Evolutionary conservation across 2,329 filamentous ascomycete species (phyloP), one percentile per base, ranked within the genome.

Genomic region (Coniella vitis): DNA sequence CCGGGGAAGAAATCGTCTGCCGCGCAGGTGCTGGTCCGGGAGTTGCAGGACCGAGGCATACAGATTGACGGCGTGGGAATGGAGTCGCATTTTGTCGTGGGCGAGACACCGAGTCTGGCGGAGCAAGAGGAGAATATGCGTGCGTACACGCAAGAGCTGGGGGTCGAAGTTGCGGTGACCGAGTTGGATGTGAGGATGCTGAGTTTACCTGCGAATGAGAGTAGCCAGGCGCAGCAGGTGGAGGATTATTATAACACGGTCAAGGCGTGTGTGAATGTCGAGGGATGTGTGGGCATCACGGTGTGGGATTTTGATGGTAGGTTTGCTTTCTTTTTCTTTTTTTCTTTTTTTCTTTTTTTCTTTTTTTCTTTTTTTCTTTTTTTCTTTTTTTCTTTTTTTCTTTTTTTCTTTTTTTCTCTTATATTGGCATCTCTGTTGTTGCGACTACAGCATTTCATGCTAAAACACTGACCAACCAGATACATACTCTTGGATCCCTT

Each of bases 21-120:
- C 1, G 69, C 69, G 0, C 55, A 66, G 17, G 58, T 67, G 19
- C 68, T 78, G 22, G 66, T 78, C 36, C 59, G 65, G 49, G 64
- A 68, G 41, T 55, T 77, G 19, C 63, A 70, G 53, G 58, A 65
- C 3, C 68, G 70, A 2, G 72, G 75, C 7, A 66, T 73, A 21
- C 71, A 71, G 38, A 78, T 84, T 52, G 76, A 84, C 52, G 79
- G 80, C 45, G 70, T 84, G 2, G 80, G 81, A 7, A 67, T 83
- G 57, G 78, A 84, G 60, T 71, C 69, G 1, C 81, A 84, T 60
- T 70, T 83, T 45, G 73, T 76, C 39, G 74, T 74, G 3, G 75
- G 78, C 52, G 57, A 61, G 4, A 69, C 74, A 2, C 73, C 78
- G 0, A 65, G 61, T 38, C 67, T 71, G 53, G 65, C 67, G 19